Conservation (phyloP, 306 rosid species). For the Benincasa hispida region DNA sequence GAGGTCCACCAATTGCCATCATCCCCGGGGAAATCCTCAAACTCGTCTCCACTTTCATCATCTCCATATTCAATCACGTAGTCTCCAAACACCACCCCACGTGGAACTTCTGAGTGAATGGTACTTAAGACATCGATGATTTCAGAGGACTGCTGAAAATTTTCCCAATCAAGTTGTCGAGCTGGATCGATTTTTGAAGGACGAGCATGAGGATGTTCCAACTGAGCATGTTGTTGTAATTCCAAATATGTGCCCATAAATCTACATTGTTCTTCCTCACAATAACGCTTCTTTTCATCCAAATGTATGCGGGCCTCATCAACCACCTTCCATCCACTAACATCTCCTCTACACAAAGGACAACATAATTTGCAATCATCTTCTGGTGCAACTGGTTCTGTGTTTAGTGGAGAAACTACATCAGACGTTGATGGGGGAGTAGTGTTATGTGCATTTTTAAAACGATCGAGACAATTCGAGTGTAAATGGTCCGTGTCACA, state of each 20-base stretch:
- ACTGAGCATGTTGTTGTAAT: constrained; percentile 61
- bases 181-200: constrained; percentile 94
- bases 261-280: constrained; percentile 58
- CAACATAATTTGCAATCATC: constrained; percentile 45
- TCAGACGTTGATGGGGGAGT: constrained; percentile 33
- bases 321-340: constrained; percentile 69
- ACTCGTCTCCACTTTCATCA: constrained; percentile 69
- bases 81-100: constrained; percentile 86
- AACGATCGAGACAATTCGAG: constrained; percentile 90
- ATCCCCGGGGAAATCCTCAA: constrained; percentile 73
- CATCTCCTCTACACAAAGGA: constrained; percentile 90
- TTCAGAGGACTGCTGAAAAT: constrained; percentile 94
- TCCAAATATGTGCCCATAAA: constrained; percentile 73
- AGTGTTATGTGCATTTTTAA: constrained; percentile 52
- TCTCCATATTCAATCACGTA: constrained; percentile 93
- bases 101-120: constrained; percentile 84
- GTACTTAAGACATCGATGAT: constrained; percentile 94
- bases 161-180: constrained; percentile 92
- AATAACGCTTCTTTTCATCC: constrained; percentile 73
- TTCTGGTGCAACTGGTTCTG: constrained; percentile 32
- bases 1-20: constrained; percentile 98
- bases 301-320: constrained; percentile 56
- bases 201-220: constrained; percentile 78
- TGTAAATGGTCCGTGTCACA: constrained; percentile 80
- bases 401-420: constrained; percentile 17